These are phyloP conservation scores for Candida vartiovaarae DNA, from an alignment of 805 yeast genomes.

Conservation along the genomic window DNA sequence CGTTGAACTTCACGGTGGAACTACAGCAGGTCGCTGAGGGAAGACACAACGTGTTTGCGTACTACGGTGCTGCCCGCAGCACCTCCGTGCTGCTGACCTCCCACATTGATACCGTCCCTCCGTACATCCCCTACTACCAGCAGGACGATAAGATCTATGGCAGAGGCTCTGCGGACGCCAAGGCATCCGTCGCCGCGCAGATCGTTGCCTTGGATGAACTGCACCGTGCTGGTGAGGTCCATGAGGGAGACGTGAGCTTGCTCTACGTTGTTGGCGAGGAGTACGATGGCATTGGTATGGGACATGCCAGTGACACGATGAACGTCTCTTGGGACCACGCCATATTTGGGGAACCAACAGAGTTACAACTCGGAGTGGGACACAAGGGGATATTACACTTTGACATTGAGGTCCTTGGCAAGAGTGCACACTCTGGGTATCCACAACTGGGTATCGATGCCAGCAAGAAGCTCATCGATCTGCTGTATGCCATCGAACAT, in stretches of 20 bases:
- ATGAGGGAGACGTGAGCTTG: slow-evolving; percentile 50
- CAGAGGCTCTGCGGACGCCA: slow-evolving; percentile 67
- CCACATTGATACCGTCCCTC: slow-evolving; percentile 72
- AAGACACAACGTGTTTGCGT: slow-evolving; percentile 52
- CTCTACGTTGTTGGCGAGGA: slow-evolving; percentile 71
- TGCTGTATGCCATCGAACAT: slow-evolving; percentile 38
- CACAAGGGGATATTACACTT: slow-evolving; percentile 54
- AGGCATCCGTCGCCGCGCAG: slow-evolving; percentile 61
- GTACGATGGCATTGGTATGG: slow-evolving; percentile 60
- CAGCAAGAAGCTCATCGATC: slow-evolving; percentile 44
- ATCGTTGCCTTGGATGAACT: slow-evolving; percentile 47
- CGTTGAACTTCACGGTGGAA: slow-evolving; percentile 47
- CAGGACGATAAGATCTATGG: slow-evolving; percentile 48
- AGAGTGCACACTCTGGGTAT: slow-evolving; percentile 61
- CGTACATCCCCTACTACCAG: slow-evolving; percentile 44
- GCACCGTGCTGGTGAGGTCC: slow-evolving; percentile 28
- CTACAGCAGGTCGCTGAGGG: slow-evolving; percentile 26
- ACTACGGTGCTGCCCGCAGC: slow-evolving; percentile 34
- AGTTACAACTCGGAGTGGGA: slow-evolving; percentile 57
- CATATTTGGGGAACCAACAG: slow-evolving; percentile 74
- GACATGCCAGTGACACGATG: slow-evolving; percentile 27
- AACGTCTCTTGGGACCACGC: slow-evolving; percentile 50
- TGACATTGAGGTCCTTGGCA: slow-evolving; percentile 41
- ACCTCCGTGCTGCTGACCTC: slow-evolving; percentile 49
- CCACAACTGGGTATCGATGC: slow-evolving; percentile 66